Percentiles rank a stretch among this genome's conserved stretches.
Evolutionary conservation across 2,329 filamentous ascomycete genomes (phyloP).

Genomic region (Talaromyces rugulosus): DNA sequence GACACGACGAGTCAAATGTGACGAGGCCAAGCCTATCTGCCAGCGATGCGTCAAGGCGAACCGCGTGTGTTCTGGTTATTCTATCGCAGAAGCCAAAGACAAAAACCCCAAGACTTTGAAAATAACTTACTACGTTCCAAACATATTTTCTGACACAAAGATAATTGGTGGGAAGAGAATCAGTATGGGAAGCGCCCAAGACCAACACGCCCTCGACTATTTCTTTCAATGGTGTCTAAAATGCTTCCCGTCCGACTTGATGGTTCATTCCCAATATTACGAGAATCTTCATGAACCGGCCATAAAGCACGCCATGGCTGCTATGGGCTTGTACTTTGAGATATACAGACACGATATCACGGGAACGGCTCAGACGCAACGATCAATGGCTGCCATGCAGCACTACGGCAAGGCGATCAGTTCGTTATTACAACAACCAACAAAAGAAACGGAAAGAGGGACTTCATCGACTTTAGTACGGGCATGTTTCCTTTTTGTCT

Average conservation of each 20-base stretch:
- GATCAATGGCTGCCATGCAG: constrained; percentile 4
- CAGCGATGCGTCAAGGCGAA: constrained; percentile 7
- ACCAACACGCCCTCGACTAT: constrained; percentile 7
- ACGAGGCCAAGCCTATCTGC: constrained; percentile 7
- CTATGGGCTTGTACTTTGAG: constrained; percentile 8
- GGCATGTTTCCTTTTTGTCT: constrained; percentile 9
- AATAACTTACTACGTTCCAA: constrained; percentile 9
- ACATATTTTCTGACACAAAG: not conserved
- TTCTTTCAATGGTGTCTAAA: constrained; percentile 7
- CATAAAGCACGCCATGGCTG: constrained; percentile 8
- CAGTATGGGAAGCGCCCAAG: not conserved
- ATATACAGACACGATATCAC: constrained; percentile 6
- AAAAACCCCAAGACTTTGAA: not conserved
- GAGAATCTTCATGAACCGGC: constrained; percentile 9
- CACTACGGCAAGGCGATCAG: constrained; percentile 7
- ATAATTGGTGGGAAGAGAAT: not conserved
- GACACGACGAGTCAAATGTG: constrained; percentile 8
- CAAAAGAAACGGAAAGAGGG: not conserved
- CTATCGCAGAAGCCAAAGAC: not conserved
- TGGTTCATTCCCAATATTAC: not conserved
- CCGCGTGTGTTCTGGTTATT: constrained; percentile 6
- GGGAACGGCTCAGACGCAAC: not conserved
- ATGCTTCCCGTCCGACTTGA: constrained; percentile 7
- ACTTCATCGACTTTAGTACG: not conserved
- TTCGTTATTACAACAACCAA: not conserved